Conservation (phyloP, 805 yeast species). For the Isabelozyma gotoi region DNA sequence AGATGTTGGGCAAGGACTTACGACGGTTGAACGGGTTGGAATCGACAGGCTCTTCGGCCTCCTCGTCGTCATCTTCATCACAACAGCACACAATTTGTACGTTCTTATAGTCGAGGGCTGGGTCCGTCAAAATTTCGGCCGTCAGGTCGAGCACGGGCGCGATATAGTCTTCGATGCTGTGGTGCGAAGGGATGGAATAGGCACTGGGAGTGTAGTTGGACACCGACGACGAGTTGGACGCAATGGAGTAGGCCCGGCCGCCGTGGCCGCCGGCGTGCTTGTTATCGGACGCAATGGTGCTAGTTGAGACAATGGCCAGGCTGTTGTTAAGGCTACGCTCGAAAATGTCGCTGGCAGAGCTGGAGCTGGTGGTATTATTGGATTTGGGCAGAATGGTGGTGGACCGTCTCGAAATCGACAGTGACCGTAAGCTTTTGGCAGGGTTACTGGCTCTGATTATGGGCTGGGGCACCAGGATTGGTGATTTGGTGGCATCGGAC, state of each 20-base stretch:
- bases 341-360: slow-evolving; percentile 10
- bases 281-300: background rate
- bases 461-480: background rate
- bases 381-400: background rate
- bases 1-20: slow-evolving; percentile 1
- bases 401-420: background rate
- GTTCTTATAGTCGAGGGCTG: slow-evolving; percentile 19
- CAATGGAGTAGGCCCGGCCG: slow-evolving; percentile 1
- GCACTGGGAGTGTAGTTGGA: background rate
- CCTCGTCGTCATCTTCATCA: slow-evolving; percentile 6
- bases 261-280: no score
- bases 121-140: slow-evolving; percentile 27
- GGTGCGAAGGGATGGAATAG: slow-evolving; percentile 18
- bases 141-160: slow-evolving; percentile 32
- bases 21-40: slow-evolving; percentile 1
- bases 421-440: background rate
- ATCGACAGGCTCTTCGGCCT: slow-evolving; percentile 4
- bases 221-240: background rate
- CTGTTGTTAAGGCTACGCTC: slow-evolving; percentile 11
- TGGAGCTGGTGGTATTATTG: background rate
- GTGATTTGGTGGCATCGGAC: no score
- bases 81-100: slow-evolving; percentile 25
- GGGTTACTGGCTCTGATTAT: background rate
- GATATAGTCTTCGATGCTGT: slow-evolving; percentile 26
- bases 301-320: background rate